Percentiles rank a stretch among this genome's conserved stretches.
Conservation (phyloP, 2,329 filamentous ascomycete species). For the Calonectria fujianensis region DNA sequence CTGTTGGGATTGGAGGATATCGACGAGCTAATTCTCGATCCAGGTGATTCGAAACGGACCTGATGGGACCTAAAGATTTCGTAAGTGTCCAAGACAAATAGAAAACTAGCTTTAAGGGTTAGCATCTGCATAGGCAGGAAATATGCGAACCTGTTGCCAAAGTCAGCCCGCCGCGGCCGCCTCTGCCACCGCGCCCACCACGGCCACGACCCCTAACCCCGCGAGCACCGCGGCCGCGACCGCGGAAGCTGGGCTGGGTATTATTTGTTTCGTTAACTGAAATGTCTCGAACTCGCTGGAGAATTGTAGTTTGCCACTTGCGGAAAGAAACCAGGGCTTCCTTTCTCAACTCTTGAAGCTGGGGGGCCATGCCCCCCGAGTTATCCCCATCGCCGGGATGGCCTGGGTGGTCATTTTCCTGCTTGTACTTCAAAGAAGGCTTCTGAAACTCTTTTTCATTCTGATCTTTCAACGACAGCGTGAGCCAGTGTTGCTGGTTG, state of each 20-base stretch:
- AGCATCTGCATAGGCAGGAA: not conserved
- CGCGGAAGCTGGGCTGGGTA: slow-evolving; percentile 54
- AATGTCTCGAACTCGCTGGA: slow-evolving; percentile 82
- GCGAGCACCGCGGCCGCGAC: slow-evolving; percentile 60
- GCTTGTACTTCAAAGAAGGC: slow-evolving; percentile 33
- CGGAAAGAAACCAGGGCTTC: slow-evolving; percentile 83
- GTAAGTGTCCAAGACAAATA: slow-evolving; percentile 37
- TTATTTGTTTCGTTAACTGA: slow-evolving; percentile 67
- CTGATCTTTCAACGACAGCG: slow-evolving; percentile 57
- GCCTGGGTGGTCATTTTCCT: slow-evolving; percentile 49
- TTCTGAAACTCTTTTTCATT: slow-evolving; percentile 48
- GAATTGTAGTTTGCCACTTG: slow-evolving; percentile 85
- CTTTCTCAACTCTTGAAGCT: slow-evolving; percentile 80
- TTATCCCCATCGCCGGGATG: slow-evolving; percentile 58
- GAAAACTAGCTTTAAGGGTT: not conserved
- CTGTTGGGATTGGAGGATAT: slow-evolving; percentile 76
- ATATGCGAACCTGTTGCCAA: slow-evolving; percentile 61
- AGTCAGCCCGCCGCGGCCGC: slow-evolving; percentile 56
- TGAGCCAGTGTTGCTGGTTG: slow-evolving; percentile 61
- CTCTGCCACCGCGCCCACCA: slow-evolving; percentile 57
- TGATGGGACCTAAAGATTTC: slow-evolving; percentile 59
- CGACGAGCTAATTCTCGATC: slow-evolving; percentile 69
- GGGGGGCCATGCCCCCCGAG: slow-evolving; percentile 62
- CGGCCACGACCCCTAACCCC: slow-evolving; percentile 54
- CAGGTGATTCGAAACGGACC: slow-evolving; percentile 64